A percentile compares a stretch with the other conserved stretches of the same genome.
Evolutionary conservation across 1,139 yeast genomes (phyloP).

Genomic region (Lodderomyces theae): DNA sequence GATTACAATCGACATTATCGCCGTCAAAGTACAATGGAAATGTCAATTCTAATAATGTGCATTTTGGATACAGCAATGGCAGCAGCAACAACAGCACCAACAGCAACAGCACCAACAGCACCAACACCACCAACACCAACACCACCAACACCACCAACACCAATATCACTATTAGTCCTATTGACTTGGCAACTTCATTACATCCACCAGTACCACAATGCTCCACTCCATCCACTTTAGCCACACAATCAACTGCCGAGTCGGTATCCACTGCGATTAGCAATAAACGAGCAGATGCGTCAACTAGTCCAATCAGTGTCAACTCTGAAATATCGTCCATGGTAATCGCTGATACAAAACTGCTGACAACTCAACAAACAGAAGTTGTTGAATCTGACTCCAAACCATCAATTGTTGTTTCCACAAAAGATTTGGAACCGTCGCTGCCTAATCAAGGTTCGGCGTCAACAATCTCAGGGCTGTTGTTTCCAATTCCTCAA

Average conservation of each 20-base stretch:
- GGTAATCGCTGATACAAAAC: background rate
- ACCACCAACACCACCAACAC: conserved; percentile 1
- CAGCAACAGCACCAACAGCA: conserved; percentile 1
- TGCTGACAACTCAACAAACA: background rate
- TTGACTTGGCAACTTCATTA: background rate
- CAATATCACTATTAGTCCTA: background rate
- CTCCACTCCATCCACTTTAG: conserved; percentile 11
- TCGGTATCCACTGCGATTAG: conserved; percentile 1
- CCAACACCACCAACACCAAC: background rate
- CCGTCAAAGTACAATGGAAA: conserved; percentile 2
- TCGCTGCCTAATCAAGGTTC: background rate
- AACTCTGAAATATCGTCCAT: conserved; percentile 8
- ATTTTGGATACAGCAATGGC: background rate
- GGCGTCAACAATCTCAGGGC: background rate
- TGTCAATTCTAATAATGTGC: background rate
- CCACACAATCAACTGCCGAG: conserved; percentile 6
- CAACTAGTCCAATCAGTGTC: conserved; percentile 9
- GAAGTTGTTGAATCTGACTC: background rate
- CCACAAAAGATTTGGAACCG: background rate
- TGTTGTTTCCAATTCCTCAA: background rate
- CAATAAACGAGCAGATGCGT: conserved; percentile 1
- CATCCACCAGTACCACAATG: conserved; percentile 4
- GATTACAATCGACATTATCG: conserved; percentile 2
- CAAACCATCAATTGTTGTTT: background rate
- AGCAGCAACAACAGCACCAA: background rate